Evolutionary conservation across 164 flowering plant genomes (phyloP), one percentile per base, ranked within the genome.

Genomic region (Magnolia officinalis): DNA sequence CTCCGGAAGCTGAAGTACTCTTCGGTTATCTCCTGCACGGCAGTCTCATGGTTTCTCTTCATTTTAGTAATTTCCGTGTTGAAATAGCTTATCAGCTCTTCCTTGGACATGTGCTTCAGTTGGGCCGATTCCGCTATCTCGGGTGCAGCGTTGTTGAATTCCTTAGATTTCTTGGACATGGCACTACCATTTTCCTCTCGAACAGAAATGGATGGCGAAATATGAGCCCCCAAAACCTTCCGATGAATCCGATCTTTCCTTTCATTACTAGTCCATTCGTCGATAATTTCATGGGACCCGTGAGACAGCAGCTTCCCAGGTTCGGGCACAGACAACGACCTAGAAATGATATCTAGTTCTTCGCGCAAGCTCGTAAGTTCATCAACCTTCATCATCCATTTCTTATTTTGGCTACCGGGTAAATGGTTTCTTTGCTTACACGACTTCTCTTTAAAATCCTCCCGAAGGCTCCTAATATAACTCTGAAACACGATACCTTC

Each of bases 1-100:
- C 98, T 75, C 81, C 78, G 91, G 37, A 90, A 84, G 18, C 76
- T 76, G 76, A 86, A 90, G 79, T 74, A 81, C 8, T 89, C 81
- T 73, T 96, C 97, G 31, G 93, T 90, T 81, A 80, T 76, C 72
- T 81, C 84, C 19, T 85, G 91, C 78, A 91, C 79, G 19, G 31
- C 75, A 16, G 87, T 82, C 69, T 96, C 99, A 76, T 90, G 91
- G 67, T 86, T 83, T 85, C 96, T 88, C 84, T 85, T 94, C 91
- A 90, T 82, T 82, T 88, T 79, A 8, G 83, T 85, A 79, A 90
- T 91, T 81, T 86, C 92, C 72, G 63, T 45, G 77, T 80, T 89
- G 75, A 90, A 92, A 81, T 86, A 76, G 20, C 9, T 80, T 51
- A 88, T 80, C 75, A 96, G 74, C 13, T 87, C 88, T 14, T 86